Evolutionary conservation across 2,329 filamentous ascomycete species (phyloP).

Genomic region (Diaporthe capsici): DNA sequence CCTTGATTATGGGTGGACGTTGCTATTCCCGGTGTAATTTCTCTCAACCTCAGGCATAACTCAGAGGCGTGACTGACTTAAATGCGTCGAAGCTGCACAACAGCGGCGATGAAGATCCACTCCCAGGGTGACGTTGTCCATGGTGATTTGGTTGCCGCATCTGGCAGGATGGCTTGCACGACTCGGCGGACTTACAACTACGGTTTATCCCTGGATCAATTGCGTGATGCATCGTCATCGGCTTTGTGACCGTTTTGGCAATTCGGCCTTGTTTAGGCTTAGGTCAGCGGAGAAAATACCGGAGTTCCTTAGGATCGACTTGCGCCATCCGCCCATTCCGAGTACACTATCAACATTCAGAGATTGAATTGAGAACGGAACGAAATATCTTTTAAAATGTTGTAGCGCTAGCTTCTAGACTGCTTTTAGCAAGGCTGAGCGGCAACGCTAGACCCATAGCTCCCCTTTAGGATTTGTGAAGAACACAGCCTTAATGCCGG

Average conservation of each 20-base stretch:
- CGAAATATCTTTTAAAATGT: too few species aligned
- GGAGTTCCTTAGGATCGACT: slow-evolving; percentile 3
- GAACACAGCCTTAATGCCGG: too few species aligned
- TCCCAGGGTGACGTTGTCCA: not conserved
- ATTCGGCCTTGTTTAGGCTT: not conserved
- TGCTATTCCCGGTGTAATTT: not conserved
- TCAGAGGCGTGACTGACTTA: not conserved
- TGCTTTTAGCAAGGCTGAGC: too few species aligned
- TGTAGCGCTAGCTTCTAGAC: too few species aligned
- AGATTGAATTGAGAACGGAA: too few species aligned
- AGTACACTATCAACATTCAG: not conserved
- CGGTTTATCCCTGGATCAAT: not conserved
- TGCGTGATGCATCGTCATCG: slow-evolving; percentile 25
- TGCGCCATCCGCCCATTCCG: slow-evolving; percentile 6
- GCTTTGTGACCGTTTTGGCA: not conserved
- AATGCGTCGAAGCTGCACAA: not conserved
- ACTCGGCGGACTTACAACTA: not conserved
- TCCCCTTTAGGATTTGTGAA: too few species aligned
- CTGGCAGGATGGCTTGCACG: not conserved
- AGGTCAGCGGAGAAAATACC: slow-evolving; percentile 19
- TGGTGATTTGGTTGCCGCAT: slow-evolving; percentile 11
- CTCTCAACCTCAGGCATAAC: too few species aligned
- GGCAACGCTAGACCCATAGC: too few species aligned
- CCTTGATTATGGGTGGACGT: not conserved
- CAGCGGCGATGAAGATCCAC: not conserved